Evolutionary conservation across 352 stramenopile genomes (phyloP), one percentile per base, ranked within the genome.

Genomic region (Globisporangium takayamanum): DNA sequence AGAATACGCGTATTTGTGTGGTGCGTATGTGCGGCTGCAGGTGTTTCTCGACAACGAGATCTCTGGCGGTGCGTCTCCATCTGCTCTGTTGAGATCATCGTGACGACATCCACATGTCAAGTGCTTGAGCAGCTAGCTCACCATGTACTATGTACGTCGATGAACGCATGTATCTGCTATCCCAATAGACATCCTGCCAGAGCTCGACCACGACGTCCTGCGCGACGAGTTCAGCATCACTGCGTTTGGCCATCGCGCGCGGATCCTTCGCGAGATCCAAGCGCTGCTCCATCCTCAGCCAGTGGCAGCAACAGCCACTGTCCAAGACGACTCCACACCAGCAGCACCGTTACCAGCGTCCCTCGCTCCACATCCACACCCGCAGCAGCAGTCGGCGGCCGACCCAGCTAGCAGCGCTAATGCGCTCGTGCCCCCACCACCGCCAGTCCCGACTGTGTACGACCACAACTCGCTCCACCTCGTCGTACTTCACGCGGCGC

Each of bases 401-500:
- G 56, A 56, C 18, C 12, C 54, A 5, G 56, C 22, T 14, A 51
- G 28, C 10, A 49, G 60, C 63, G 48, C 20, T 48, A 11, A 52
- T 15, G 20, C 37, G 37, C 25, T n/a, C n/a, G 26, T 57, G 28
- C 62, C 2, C 0, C 59, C 22, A 30, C 54, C 2, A 56, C 41
- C 28, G 49, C 60, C 47, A 16, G 60, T 52, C 33, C 57, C 39
- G 44, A 46, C 33, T 5, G 48, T 28, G 39, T 50, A 22, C 51
- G 70, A 76, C 11, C 59, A 69, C 12, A 89, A 87, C 53, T 74
- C 69, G 47, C 67, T 92, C 33, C 78, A 92, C 55, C 67, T 92
- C n/a, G 77, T 86, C 50, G 83, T 92, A 46, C 80, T 92, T 22
- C 83, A 92, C 36, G 83, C 83, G n/a, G 80, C 83, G 20, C 83